Base-by-base conservation (phyloP, 208 protist genomes). In the Phytomonas serpens region DNA sequence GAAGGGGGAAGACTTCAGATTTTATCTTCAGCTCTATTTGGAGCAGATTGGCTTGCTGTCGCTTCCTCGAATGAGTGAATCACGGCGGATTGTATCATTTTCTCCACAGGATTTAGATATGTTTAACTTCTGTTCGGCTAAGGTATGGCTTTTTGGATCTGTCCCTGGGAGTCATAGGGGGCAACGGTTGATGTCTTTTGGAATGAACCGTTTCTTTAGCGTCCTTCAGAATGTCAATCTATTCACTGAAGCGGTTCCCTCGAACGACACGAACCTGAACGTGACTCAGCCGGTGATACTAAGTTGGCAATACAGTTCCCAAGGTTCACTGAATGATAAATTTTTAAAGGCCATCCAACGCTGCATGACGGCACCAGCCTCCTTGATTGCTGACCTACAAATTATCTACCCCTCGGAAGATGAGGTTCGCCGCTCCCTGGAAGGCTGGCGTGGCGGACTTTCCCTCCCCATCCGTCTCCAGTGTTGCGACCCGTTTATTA, bases 231-330 rank as follows among this genome's bases (percentile, higher is more conserved):
- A 47, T 19, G 40, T 47, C 14, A 47, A 11, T 47, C 14, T 47
- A 47, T 47, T 11, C 4, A 23, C 13, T 47, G 40, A 47, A 47
- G 40, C 7, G 40, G 40, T 2, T 19, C 19, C 11, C 32, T 3
- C 61, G 30, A 64, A 31, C 61, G 11, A 3, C 13, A 64, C 9
- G 61, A 34, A 14, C 32, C 32, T 27, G 61, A 42, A 65, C 9
- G 62, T 3, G 4, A 19, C 34, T 65, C 34, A 65, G 3, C 64
- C 61, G 34, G 37, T 75, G 33, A 29, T 72, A 10, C 73, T 95
- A 47, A 87, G 73, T 31, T 95, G 90, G 88, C 90, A 95, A 76
- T 95, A 89, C 84, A 90, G 82, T 69, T 93, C 87, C 4, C 90
- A 95, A 38, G 90, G 90, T 0, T 76, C 74, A 29, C 67, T 95